phyloP scores from a whole-genome alignment of 305 asterid species.

The Euphrasia arctica region DNA sequence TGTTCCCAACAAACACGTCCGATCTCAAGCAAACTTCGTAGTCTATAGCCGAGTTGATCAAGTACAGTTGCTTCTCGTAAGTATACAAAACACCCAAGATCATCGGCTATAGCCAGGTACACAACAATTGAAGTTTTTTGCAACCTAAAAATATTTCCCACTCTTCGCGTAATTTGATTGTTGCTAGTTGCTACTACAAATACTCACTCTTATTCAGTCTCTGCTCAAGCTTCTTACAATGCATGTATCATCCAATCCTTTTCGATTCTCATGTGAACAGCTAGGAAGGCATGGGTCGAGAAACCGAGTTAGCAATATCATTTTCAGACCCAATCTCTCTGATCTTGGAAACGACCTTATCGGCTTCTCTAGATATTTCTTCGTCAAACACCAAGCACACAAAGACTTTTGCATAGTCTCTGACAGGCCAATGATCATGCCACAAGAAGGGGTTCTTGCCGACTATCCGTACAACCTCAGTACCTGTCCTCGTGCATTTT shows the following conservation, averaged over 20 bases:
- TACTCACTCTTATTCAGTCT: slow-evolving; percentile 51
- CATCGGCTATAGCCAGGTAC: slow-evolving; percentile 86
- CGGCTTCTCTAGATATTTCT: slow-evolving; percentile 66
- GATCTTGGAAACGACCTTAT: slow-evolving; percentile 67
- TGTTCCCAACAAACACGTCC: slow-evolving; percentile 79
- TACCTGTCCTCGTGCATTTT: slow-evolving; percentile 35
- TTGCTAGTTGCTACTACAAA: slow-evolving; percentile 60
- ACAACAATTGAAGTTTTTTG: slow-evolving; percentile 47
- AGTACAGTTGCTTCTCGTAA: slow-evolving; percentile 65
- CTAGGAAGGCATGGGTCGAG: slow-evolving; percentile 51
- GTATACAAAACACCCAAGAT: slow-evolving; percentile 64
- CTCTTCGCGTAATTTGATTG: slow-evolving; percentile 62
- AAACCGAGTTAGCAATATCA: slow-evolving; percentile 54
- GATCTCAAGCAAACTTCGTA: slow-evolving; percentile 92
- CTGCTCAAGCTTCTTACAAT: slow-evolving; percentile 76
- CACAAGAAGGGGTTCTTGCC: slow-evolving; percentile 92
- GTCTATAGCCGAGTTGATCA: slow-evolving; percentile 84
- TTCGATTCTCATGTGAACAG: slow-evolving; percentile 96
- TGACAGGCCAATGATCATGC: slow-evolving; percentile 93
- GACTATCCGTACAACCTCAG: slow-evolving; percentile 45
- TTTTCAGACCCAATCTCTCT: slow-evolving; percentile 47
- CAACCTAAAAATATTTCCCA: slow-evolving; percentile 58
- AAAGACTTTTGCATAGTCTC: slow-evolving; percentile 76
- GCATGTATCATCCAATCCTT: slow-evolving; percentile 97
- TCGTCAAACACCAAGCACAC: slow-evolving; percentile 70